Conservation (phyloP, 805 yeast genomes). For the Ogataea philodendri region DNA sequence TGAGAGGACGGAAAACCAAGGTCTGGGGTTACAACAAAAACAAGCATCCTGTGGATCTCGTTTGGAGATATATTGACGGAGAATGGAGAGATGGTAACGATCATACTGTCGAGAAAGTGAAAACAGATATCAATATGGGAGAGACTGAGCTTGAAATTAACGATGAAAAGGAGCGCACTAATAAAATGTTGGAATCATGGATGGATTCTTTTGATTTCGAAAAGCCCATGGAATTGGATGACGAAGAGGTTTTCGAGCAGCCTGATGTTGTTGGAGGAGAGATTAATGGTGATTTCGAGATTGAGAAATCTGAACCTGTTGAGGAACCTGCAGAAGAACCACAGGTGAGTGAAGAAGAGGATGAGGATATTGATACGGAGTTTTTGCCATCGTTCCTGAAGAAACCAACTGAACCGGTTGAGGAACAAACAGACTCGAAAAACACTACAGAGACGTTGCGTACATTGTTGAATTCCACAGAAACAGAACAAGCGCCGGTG, state of each 20-base stretch:
- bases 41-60: slow-evolving; percentile 59
- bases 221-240: slow-evolving; percentile 43
- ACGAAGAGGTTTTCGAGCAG: slow-evolving; percentile 43
- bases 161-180: slow-evolving; percentile 40
- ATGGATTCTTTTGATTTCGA: slow-evolving; percentile 52
- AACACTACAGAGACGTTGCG: slow-evolving; percentile 54
- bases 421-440: slow-evolving; percentile 27
- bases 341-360: slow-evolving; percentile 1
- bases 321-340: slow-evolving; percentile 18
- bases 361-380: slow-evolving; percentile 38
- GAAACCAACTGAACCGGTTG: slow-evolving; percentile 4
- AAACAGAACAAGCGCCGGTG: slow-evolving; percentile 34
- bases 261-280: background rate
- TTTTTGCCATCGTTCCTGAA: slow-evolving; percentile 50
- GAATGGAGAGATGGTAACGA: slow-evolving; percentile 80
- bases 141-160: slow-evolving; percentile 33
- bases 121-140: slow-evolving; percentile 6
- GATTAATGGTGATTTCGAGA: slow-evolving; percentile 18
- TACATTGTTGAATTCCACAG: slow-evolving; percentile 50
- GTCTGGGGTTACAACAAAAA: slow-evolving; percentile 89
- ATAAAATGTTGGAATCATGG: slow-evolving; percentile 46
- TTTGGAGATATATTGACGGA: slow-evolving; percentile 58
- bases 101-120: slow-evolving; percentile 67
- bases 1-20: slow-evolving; percentile 68
- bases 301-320: slow-evolving; percentile 7